Evolutionary conservation across 805 yeast genomes (phyloP), one percentile per base, ranked within the genome.

Genomic region (Kockiozyma suomiensis): DNA sequence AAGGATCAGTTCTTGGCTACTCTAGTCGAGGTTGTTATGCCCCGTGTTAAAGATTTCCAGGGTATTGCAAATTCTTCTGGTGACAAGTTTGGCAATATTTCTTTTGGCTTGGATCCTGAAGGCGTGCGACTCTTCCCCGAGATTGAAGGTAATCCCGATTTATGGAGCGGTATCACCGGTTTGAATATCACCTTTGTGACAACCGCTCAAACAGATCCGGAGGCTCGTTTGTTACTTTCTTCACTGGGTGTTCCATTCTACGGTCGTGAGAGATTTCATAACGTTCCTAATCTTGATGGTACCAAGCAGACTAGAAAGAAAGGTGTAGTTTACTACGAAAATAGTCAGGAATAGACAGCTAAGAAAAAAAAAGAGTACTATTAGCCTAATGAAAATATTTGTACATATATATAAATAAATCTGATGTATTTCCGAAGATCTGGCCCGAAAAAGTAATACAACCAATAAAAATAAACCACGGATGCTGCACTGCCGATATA

Each of bases 101-200:
- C 94, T 8, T 85, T 94, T 71, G 97, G 97, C 47, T 75, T 94
- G 68, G 83, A 82, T 42, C 84, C 89, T 1, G 89, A 87, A 55
- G 90, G 89, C 69, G 83, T 88, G 54, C 84, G 83, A 69, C 81
- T 80, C 70, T 94, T 94, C 82, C 99, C 99, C 2, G 99, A 94
- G 75, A 85, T 94, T 63, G 97, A 92, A 72, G 83, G 86, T 59
- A 90, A 88, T 75, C 90, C 86, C 72, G 98, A 93, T 73, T 78
- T 88, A 65, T 94, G 93, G 89, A 92, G 96, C 40, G 83, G 79
- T 65, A 84, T 91, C 32, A 90, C 85, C 72, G 97, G 97, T 59
- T 81, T 93, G 80, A 88, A 90, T 72, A 80, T 94, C 58, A 88
- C 90, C 41, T 76, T 94, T 67, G 88, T 88, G 72, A 93, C 98